Evolutionary conservation across 306 rosid species (phyloP), one percentile per base, ranked within the genome.

Genomic region (Geum urbanum): DNA sequence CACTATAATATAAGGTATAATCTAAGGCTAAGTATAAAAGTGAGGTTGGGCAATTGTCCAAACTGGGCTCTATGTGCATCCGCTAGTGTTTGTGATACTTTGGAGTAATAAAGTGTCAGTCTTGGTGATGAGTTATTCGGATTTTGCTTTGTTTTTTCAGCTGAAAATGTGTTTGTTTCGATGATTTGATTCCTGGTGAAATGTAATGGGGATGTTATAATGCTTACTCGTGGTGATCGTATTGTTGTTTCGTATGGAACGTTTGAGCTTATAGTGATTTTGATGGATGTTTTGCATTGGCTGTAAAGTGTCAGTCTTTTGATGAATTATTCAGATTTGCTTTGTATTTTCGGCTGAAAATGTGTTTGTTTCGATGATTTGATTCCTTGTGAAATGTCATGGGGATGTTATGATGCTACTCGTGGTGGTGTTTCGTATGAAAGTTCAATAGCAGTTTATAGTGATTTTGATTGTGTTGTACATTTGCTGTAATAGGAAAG

Each of bases 401-500:
- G 6, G 7, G 9, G 53, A 50, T 53, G 12, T 24, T 52, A 11
- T 24, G 3, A n/a, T 8, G 5, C 18, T 13, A 4, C n/a, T 56
- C 0, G 1, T 24, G 41, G 63, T 57, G 43, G 0, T 14, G 4
- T 57, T 1, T 13, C 5, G 18, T 57, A 24, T 40, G 63, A 27
- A 5, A 24, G 3, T 10, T 32, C 4, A 8, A 6, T 19, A 18
- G 51, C 11, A 58, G 47, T 59, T 75, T 70, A 6, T 19, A 19
- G 52, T 7, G 52, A 48, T 52, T 75, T 70, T 62, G 4, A 24
- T 53, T 43, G 54, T 52, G 27, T n/a, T 3, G 3, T 52, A 13
- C 55, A 62, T 47, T n/a, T 71, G 61, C 53, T 66, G 58, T 32
- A 18, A 82, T 40, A 94, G 99, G 86, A 94, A 94, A 82, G 99